A percentile compares a stretch with the other conserved stretches of the same genome.
phyloP scores from a whole-genome alignment of 441 rosid genomes.

The Kokia cookei region DNA sequence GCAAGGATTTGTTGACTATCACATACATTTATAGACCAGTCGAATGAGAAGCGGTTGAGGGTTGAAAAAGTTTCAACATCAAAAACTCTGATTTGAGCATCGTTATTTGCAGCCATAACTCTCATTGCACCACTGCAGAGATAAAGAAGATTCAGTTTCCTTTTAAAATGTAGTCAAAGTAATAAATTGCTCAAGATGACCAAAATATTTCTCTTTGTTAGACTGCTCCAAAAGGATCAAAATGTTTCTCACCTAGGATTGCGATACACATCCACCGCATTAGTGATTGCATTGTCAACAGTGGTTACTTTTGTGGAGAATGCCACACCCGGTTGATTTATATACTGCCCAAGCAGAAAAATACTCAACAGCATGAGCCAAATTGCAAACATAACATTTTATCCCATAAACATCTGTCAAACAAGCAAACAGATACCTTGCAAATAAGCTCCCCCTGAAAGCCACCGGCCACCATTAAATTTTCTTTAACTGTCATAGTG shows the following conservation, averaged over 20 bases:
- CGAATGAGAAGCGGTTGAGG: constrained; percentile 35
- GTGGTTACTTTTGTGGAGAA: constrained; percentile 51
- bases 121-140: constrained; percentile 46
- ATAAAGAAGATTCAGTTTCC: constrained; percentile 8
- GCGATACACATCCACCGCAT: constrained; percentile 50
- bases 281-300: constrained; percentile 60
- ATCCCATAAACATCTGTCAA: neutral
- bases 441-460: constrained; percentile 72
- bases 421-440: constrained; percentile 32
- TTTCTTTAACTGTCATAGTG: constrained; percentile 62
- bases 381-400: neutral
- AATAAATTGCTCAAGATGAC: neutral
- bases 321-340: constrained; percentile 43
- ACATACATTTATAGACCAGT: constrained; percentile 73
- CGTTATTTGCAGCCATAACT: constrained; percentile 54
- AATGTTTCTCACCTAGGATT: constrained; percentile 27
- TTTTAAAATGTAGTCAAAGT: neutral
- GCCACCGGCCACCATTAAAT: constrained; percentile 60
- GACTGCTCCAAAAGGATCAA: neutral
- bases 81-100: constrained; percentile 44
- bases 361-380: neutral
- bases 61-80: constrained; percentile 43
- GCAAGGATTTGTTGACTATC: neutral
- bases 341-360: constrained; percentile 19
- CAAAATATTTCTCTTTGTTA: too few species aligned